These are phyloP conservation scores for Colletotrichum musicola DNA, from an alignment of 2,329 filamentous ascomycete species.

Conservation along the genomic window DNA sequence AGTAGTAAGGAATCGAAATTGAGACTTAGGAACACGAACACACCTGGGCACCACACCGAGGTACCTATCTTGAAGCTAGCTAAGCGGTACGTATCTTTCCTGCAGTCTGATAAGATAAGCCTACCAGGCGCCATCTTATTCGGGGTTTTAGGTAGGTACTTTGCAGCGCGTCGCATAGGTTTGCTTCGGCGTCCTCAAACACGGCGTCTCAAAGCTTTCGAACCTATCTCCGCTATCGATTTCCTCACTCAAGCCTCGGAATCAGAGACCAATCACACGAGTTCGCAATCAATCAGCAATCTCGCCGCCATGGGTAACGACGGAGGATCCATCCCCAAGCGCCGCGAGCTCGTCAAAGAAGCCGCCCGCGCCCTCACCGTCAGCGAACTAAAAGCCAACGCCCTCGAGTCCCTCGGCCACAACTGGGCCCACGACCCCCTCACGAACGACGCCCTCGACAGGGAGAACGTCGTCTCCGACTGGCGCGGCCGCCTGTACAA, in stretches of 20 bases:
- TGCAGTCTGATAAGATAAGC: too few species aligned
- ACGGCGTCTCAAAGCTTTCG: not conserved
- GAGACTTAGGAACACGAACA: too few species aligned
- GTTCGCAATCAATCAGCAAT: not conserved
- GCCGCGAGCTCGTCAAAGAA: constrained; percentile 95
- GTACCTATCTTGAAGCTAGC: too few species aligned
- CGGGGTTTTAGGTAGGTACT: too few species aligned
- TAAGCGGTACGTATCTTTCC: too few species aligned
- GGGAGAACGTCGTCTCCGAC: constrained; percentile 84
- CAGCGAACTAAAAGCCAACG: constrained; percentile 89
- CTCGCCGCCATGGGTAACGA: constrained; percentile 88
- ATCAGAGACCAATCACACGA: not conserved
- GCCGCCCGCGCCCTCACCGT: constrained; percentile 86
- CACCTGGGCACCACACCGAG: too few species aligned
- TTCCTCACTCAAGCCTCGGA: not conserved
- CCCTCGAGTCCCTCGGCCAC: constrained; percentile 86
- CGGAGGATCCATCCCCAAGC: constrained; percentile 94
- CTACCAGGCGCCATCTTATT: too few species aligned
- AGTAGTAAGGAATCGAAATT: too few species aligned
- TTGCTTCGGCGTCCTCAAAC: too few species aligned
- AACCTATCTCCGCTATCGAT: not conserved
- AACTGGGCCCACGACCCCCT: constrained; percentile 90
- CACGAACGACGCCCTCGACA: constrained; percentile 79
- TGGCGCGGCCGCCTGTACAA: constrained; percentile 89
- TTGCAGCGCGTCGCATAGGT: too few species aligned